These are phyloP conservation scores for Blastobotrys capitulatus DNA, from an alignment of 1,139 yeast species.

Conservation along the genomic window DNA sequence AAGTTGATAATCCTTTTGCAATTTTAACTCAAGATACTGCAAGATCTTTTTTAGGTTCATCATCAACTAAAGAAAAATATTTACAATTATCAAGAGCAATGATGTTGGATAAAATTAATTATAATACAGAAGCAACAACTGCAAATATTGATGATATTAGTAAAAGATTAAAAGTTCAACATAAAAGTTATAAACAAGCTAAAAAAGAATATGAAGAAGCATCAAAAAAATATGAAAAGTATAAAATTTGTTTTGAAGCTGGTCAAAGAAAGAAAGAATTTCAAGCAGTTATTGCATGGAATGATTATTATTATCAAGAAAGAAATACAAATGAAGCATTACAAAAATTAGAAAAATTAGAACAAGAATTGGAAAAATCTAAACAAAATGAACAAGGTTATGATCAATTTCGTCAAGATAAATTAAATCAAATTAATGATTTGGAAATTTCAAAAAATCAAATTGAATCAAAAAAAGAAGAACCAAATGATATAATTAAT, in stretches of 20 bases:
- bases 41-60: slow-evolving; percentile 57
- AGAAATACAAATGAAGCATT: slow-evolving; percentile 26
- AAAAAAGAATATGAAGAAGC: background rate
- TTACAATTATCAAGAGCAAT: slow-evolving; percentile 77
- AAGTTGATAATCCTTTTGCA: slow-evolving; percentile 88
- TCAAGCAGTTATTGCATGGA: slow-evolving; percentile 10
- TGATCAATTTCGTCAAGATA: background rate
- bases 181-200: background rate
- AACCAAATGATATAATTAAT: background rate
- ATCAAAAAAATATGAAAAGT: background rate
- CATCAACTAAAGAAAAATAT: slow-evolving; percentile 56
- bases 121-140: slow-evolving; percentile 32
- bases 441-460: background rate
- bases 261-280: background rate
- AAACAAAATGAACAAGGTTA: background rate
- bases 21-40: slow-evolving; percentile 94
- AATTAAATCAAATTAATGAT: background rate
- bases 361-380: background rate
- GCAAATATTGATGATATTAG: slow-evolving; percentile 30
- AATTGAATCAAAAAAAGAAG: background rate
- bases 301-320: slow-evolving; percentile 4
- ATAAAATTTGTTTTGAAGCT: background rate
- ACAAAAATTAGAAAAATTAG: slow-evolving; percentile 12
- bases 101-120: slow-evolving; percentile 46
- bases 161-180: slow-evolving; percentile 12